phyloP scores from a whole-genome alignment of 768 basidiomycete genomes.

The Mycena vitilis region DNA sequence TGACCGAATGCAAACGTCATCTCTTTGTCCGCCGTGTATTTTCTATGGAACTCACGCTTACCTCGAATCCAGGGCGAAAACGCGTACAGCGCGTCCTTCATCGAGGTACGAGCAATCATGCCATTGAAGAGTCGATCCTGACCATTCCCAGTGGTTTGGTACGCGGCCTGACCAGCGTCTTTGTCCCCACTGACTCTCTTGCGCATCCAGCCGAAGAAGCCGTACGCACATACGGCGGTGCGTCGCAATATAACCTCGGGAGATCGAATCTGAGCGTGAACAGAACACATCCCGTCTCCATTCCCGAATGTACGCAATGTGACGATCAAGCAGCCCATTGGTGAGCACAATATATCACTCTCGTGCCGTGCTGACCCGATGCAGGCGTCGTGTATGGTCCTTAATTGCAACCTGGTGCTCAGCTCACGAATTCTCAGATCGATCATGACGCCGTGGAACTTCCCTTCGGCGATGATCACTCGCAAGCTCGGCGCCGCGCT shows the following conservation, averaged over 20 bases:
- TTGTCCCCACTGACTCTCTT: conserved; percentile 23
- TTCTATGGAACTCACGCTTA: neutral
- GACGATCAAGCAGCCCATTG: conserved; percentile 93
- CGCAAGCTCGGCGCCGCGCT: conserved; percentile 91
- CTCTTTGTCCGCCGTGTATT: no score
- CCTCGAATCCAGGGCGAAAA: conserved; percentile 73
- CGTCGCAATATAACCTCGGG: conserved; percentile 28
- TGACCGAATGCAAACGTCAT: no score
- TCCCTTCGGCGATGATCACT: conserved; percentile 94
- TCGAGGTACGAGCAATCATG: conserved; percentile 66
- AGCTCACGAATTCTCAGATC: conserved; percentile 56
- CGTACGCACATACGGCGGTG: conserved; percentile 90
- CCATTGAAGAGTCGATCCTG: conserved; percentile 1
- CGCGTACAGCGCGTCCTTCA: conserved; percentile 84
- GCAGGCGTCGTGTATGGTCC: conserved; percentile 54
- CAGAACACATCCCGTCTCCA: conserved; percentile 87
- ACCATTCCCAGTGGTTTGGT: conserved; percentile 81
- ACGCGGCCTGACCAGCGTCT: conserved; percentile 30
- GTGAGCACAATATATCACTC: conserved; percentile 51
- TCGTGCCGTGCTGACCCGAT: neutral
- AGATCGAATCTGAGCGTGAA: neutral
- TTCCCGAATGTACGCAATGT: conserved; percentile 80
- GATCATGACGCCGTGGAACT: conserved; percentile 91
- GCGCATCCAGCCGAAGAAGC: conserved; percentile 83
- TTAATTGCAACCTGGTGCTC: conserved; percentile 26